phyloP scores from a whole-genome alignment of 352 stramenopile species.

The Thraustochytrium striatum region DNA sequence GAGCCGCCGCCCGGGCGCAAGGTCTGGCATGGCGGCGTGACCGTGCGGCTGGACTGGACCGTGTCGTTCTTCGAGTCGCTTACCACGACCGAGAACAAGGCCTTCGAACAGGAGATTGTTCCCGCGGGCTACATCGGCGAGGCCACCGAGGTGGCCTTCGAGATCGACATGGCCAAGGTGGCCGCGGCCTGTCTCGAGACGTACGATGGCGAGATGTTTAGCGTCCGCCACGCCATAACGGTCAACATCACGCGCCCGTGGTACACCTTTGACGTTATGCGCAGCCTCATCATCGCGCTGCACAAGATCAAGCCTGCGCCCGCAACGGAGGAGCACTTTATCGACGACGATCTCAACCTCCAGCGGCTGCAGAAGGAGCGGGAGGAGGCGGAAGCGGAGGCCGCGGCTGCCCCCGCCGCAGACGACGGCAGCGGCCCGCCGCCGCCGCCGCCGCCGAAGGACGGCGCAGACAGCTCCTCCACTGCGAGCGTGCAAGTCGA shows the following conservation, averaged over 20 bases:
- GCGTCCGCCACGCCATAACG: slow-evolving; percentile 1
- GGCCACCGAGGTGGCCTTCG: background rate
- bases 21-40: slow-evolving; percentile 26
- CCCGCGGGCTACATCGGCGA: background rate
- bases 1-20: background rate
- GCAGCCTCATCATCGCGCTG: background rate
- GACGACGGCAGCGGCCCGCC: no score
- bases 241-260: slow-evolving; percentile 23
- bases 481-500: background rate
- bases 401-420: no score
- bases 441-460: background rate
- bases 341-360: slow-evolving; percentile 40
- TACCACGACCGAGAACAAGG: background rate
- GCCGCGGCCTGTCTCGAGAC: background rate
- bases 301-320: background rate
- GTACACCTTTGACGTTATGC: slow-evolving; percentile 41
- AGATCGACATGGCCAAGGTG: slow-evolving; percentile 4
- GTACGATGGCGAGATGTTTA: slow-evolving; percentile 42
- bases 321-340: background rate
- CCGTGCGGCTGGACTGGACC: slow-evolving; percentile 7
- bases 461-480: background rate
- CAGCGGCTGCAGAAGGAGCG: background rate
- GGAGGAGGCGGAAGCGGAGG: background rate
- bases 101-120: background rate
- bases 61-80: slow-evolving; percentile 43